These are phyloP conservation scores for Cercophora scortea DNA, from an alignment of 495 filamentous ascomycete species.

Conservation along the genomic window DNA sequence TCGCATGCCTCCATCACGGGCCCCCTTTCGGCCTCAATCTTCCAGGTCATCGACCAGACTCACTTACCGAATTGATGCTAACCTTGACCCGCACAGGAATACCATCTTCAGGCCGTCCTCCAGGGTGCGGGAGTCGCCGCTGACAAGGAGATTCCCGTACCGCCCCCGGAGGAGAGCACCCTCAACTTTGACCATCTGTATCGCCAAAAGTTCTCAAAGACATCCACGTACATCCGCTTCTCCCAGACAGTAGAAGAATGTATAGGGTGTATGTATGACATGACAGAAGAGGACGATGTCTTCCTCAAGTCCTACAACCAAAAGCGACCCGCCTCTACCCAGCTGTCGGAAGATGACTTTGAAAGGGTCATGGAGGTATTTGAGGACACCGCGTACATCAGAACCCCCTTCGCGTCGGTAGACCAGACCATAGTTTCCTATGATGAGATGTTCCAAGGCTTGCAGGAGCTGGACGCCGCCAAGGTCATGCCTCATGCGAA, in stretches of 20 bases:
- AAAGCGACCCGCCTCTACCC: conserved; percentile 53
- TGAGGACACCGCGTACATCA: conserved; percentile 71
- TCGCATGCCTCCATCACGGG: conserved; percentile 15
- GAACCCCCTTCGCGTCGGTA: conserved; percentile 81
- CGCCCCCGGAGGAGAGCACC: conserved; percentile 65
- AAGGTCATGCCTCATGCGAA: conserved; percentile 66
- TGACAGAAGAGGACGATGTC: conserved; percentile 80
- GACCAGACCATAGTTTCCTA: conserved; percentile 76
- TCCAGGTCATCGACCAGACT: too few relatives aligned
- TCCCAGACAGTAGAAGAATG: conserved; percentile 97
- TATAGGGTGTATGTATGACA: conserved; percentile 74
- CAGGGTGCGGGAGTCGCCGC: conserved; percentile 64
- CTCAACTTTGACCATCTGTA: conserved; percentile 86
- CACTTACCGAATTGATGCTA: conserved; percentile 13
- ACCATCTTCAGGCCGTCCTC: conserved; percentile 93
- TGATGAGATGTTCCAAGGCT: conserved; percentile 68
- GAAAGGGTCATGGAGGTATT: conserved; percentile 93
- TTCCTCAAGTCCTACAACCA: conserved; percentile 80
- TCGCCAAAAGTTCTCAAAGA: conserved; percentile 66
- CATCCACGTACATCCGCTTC: conserved; percentile 92
- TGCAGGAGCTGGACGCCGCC: conserved; percentile 62
- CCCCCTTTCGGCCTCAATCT: conserved; percentile 13
- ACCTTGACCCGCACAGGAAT: conserved; percentile 59
- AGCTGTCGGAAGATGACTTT: conserved; percentile 82
- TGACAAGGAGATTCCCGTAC: conserved; percentile 78